Conservation (phyloP, 495 filamentous ascomycete species). For the Aspergillus wentii region DNA sequence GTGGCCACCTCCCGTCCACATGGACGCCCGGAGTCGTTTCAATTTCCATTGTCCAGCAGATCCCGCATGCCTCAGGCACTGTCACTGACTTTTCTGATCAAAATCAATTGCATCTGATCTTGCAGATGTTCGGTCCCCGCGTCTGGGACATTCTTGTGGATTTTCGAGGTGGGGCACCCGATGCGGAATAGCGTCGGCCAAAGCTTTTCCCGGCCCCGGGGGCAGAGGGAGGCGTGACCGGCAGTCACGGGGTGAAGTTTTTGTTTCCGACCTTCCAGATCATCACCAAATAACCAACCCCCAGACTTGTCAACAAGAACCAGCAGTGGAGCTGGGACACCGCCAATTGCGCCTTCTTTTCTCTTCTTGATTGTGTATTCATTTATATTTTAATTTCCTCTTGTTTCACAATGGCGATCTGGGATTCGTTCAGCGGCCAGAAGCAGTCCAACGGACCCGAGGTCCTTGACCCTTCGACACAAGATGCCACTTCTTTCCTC, state of each 20-base stretch:
- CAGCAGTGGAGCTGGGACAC: slow-evolving; percentile 24
- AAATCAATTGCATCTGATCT: slow-evolving; percentile 3
- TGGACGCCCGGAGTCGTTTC: slow-evolving; percentile 12
- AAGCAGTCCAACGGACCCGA: slow-evolving; percentile 60
- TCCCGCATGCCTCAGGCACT: slow-evolving; percentile 14
- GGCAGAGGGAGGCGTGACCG: slow-evolving; percentile 4
- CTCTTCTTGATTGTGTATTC: slow-evolving; percentile 18
- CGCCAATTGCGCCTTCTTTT: slow-evolving; percentile 13
- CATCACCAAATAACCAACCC: not conserved
- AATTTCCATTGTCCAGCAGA: slow-evolving; percentile 18
- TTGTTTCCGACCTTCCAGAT: slow-evolving; percentile 21
- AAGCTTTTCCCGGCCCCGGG: slow-evolving; percentile 18
- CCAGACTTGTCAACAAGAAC: slow-evolving; percentile 1
- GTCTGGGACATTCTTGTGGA: slow-evolving; percentile 16
- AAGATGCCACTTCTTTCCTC: slow-evolving; percentile 81
- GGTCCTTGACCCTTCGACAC: slow-evolving; percentile 63
- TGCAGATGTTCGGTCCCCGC: slow-evolving; percentile 12
- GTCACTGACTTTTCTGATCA: not conserved
- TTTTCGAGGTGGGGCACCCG: slow-evolving; percentile 23
- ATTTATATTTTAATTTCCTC: slow-evolving; percentile 14
- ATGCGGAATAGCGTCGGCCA: slow-evolving; percentile 24
- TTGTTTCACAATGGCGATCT: slow-evolving; percentile 62
- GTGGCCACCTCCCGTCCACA: slow-evolving; percentile 6
- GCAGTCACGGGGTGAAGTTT: slow-evolving; percentile 42
- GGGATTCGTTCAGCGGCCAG: slow-evolving; percentile 82